Conservation (phyloP, 768 basidiomycete genomes). For the Mycena chlorophos region DNA sequence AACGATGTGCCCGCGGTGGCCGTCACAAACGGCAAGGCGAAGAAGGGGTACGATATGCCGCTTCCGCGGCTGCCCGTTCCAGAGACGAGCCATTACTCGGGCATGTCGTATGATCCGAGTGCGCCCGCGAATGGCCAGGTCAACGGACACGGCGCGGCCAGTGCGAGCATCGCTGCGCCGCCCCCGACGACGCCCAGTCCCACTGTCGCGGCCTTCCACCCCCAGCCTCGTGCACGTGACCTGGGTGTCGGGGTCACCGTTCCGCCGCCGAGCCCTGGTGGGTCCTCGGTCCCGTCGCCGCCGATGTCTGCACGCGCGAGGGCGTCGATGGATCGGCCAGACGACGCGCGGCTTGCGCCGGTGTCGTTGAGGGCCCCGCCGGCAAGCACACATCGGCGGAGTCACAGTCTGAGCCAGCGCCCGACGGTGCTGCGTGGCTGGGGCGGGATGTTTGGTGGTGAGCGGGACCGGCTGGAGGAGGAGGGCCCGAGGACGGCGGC, state of each 20-base stretch:
- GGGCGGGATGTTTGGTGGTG: conserved; percentile 60
- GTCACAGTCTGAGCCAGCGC: conserved; percentile 80
- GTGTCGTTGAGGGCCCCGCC: conserved; percentile 66
- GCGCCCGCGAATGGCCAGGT: conserved; percentile 24
- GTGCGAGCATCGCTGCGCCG: conserved; percentile 18
- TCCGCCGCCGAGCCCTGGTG: conserved; percentile 31
- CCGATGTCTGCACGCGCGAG: neutral
- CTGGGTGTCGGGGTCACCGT: conserved; percentile 52
- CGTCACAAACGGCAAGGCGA: conserved; percentile 35
- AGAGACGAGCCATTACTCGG: conserved; percentile 78
- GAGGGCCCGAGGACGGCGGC: conserved; percentile 60
- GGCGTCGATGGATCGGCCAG: conserved; percentile 13
- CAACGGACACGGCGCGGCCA: conserved; percentile 8
- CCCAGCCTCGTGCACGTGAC: conserved; percentile 68
- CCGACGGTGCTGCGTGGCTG: conserved; percentile 57
- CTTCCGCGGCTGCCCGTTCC: conserved; percentile 81
- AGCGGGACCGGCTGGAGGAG: conserved; percentile 42
- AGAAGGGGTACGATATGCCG: conserved; percentile 80
- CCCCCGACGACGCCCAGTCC: conserved; percentile 64
- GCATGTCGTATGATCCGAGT: conserved; percentile 72
- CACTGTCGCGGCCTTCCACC: conserved; percentile 55
- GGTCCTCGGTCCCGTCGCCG: conserved; percentile 24
- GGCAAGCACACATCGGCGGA: conserved; percentile 76
- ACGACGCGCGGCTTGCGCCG: conserved; percentile 5
- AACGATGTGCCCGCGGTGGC: conserved; percentile 8